Base-by-base conservation (phyloP, 345 rosid genomes). In the Brassica incana region DNA sequence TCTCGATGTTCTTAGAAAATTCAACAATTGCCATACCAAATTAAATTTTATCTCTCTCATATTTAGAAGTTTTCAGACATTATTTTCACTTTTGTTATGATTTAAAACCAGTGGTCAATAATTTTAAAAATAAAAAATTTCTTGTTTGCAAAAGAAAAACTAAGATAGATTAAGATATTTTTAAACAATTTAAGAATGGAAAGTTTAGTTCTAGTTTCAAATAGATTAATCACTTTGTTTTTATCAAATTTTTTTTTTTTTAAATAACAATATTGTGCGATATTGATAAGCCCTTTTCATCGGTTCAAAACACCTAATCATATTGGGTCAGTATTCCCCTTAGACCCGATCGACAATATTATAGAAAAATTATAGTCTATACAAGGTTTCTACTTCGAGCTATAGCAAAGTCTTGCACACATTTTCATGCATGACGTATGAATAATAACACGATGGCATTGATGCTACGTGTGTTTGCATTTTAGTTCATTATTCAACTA, bases 301-400 rank as follows among this genome's bases (percentile, higher is more conserved):
- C 62, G 11, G 63, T 69, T 69, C 23, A 48, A 71, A 62, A 77
- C 27, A 77, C 59, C 45, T 52, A 62, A 77, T 65, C 67, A 71
- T 65, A 12, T 6, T 36, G 7, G 58, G 66, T 65, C 33, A 65
- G 30, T 72, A 64, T 64, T 12, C 32, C 23, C 43, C 61, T 64
- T 64, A 78, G 73, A 40, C 30, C 68, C 68, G 62, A 72, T 67
- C 82, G 77, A 66, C 73, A 78, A 60, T 65, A 40, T 20, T 18
- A 43, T 78, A 54, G 14, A 45, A 48, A 33, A 5, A 38, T 38
- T 48, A 43, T 35, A 71, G 76, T 36, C 45, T 77, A 73, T 72
- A 66, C 54, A 59, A 78, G 73, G 77, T 73, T 78, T 72, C 73
- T 72, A 59, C 77, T 73, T 66, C 61, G 73, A 56, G 81, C 68